phyloP scores from a whole-genome alignment of 257 asterid genomes.

The Solanum rostratum region DNA sequence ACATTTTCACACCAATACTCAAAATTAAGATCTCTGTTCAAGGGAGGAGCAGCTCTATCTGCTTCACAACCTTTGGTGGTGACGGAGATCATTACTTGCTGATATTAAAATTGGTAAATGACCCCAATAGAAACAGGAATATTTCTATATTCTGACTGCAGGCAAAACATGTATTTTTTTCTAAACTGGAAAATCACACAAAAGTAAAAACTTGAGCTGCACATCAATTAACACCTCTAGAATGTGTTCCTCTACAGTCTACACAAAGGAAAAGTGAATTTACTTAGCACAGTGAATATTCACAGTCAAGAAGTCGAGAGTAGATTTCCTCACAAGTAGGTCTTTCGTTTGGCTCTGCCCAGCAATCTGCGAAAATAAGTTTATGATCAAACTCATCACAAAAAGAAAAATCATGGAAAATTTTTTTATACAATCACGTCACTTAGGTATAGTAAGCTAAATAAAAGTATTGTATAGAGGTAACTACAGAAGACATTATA shows the following conservation, averaged over 20 bases:
- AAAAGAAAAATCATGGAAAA: background rate
- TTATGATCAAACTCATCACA: background rate
- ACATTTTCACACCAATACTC: background rate
- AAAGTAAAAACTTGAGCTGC: constrained; percentile 28
- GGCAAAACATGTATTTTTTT: background rate
- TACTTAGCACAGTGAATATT: constrained; percentile 53
- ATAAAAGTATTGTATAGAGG: background rate
- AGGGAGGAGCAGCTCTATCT: background rate
- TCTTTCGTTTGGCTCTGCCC: constrained; percentile 73
- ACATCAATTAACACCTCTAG: constrained; percentile 33
- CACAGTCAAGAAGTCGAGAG: constrained; percentile 64
- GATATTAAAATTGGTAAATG: background rate
- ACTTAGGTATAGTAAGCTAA: background rate
- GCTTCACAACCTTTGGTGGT: background rate
- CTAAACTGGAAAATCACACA: constrained; percentile 12
- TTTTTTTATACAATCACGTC: background rate
- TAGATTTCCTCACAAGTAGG: constrained; percentile 79
- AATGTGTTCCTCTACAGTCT: constrained; percentile 14
- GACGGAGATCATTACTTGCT: background rate
- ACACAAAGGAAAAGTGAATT: constrained; percentile 5
- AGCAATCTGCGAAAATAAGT: constrained; percentile 44
- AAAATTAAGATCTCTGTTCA: background rate
- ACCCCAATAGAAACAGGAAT: background rate
- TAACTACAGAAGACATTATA: background rate
- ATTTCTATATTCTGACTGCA: background rate